Base-by-base conservation (phyloP, 768 basidiomycete species). In the Steccherinum ochraceum region DNA sequence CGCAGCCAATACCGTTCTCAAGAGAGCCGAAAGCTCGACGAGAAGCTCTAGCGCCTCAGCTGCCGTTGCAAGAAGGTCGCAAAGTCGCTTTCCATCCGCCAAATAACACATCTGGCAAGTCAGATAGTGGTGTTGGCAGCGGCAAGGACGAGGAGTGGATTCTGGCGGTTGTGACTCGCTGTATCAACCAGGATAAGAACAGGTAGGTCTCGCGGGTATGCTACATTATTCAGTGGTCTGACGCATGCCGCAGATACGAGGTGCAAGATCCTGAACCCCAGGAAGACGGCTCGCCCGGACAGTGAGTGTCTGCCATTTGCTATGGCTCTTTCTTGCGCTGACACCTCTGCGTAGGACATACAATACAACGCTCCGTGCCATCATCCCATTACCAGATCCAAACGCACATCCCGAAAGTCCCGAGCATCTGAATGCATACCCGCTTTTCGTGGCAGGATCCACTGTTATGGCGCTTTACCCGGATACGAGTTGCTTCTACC, bases 401-500 rank as follows among this genome's bases (percentile, higher is more conserved):
- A 76, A 67, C 42, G 82, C 84, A 1, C 67, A 71, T 10, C 63
- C 72, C 24, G 78, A 75, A 43, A 82, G 68, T 60, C 75, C 86
- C 0, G 73, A 83, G 16, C 86, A 89, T 67, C 71, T 81, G 39
- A 79, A 73, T 58, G 74, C 80, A 3, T 89, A 89, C 62, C 86
- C 80, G 42, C 83, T 83, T 56, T 93, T 89, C 62, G 69, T 77
- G 20, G 68, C 77, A 0, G 83, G 88, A 3, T 81, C 84, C 19
- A 86, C 76, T 0, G 90, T 93, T 10, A 79, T 93, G 78, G 90
- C 88, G 1, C 70, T 92, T n/a, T 93, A 91, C 66, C 90, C 90
- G 0, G 90, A 93, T 61, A 93, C 90, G 0, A 92, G 88, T 58
- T 90, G 87, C 63, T 93, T 93, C 71, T 93, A 93, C 61, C 84